Evolutionary conservation across 371 early-diverging fungal genomes (phyloP).

Genomic region (Rhizopus delemar): DNA sequence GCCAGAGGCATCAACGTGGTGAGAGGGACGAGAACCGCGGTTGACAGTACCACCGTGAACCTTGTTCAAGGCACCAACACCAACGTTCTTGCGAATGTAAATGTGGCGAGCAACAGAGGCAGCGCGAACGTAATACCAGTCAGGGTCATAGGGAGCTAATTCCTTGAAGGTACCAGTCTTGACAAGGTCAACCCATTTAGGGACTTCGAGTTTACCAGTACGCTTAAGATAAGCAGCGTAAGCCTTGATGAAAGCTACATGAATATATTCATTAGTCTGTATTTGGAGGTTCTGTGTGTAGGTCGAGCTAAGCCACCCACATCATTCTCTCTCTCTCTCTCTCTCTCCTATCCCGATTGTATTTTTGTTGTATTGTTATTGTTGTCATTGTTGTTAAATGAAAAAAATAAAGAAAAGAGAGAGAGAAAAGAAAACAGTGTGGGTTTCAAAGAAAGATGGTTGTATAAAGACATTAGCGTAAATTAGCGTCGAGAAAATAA

Average conservation of each 20-base stretch:
- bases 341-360: not conserved
- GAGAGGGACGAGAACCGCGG: slow-evolving; percentile 93
- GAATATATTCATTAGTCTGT: not conserved
- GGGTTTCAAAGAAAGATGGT: no score
- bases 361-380: no score
- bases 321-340: not conserved
- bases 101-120: no score
- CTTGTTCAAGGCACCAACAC: slow-evolving; percentile 45
- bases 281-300: not conserved
- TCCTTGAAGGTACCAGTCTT: slow-evolving; percentile 97
- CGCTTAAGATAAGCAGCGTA: slow-evolving; percentile 98
- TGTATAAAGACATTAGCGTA: no score
- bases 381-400: no score
- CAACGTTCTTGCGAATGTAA: no score
- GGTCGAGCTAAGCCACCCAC: not conserved
- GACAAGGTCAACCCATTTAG: slow-evolving; percentile 97
- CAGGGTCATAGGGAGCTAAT: slow-evolving; percentile 78
- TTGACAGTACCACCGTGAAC: slow-evolving; percentile 90
- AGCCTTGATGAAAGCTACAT: slow-evolving; percentile 86
- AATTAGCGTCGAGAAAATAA: not conserved
- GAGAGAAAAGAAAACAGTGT: no score
- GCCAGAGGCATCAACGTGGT: slow-evolving; percentile 87
- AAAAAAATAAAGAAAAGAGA: no score
- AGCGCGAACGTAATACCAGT: no score
- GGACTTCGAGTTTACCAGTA: slow-evolving; percentile 96